These are phyloP conservation scores for Pyrus bretschneideri DNA, from an alignment of 306 rosid genomes.

Conservation along the genomic window DNA sequence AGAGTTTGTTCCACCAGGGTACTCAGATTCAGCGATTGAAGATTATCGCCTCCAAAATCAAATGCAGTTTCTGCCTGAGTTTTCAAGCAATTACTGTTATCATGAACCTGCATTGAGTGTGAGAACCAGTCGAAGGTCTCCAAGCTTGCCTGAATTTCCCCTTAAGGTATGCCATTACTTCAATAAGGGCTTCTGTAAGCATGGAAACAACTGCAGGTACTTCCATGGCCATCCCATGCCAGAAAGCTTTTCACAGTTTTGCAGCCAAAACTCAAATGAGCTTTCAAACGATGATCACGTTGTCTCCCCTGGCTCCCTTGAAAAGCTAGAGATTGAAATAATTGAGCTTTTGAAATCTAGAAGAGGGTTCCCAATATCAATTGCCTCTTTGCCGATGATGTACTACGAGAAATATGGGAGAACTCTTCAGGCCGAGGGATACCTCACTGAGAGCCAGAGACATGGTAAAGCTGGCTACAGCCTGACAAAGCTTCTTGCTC, in stretches of 20 bases:
- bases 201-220: slow-evolving; percentile 39
- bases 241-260: slow-evolving; percentile 21
- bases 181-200: slow-evolving; percentile 44
- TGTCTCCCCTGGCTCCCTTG: slow-evolving; percentile 25
- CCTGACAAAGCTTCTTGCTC: slow-evolving; percentile 42
- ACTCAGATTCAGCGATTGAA: slow-evolving; percentile 17
- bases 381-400: slow-evolving; percentile 41
- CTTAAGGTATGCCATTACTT: slow-evolving; percentile 39
- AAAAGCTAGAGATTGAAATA: slow-evolving; percentile 32
- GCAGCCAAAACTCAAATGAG: slow-evolving; percentile 15
- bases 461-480: slow-evolving; percentile 43
- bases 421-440: slow-evolving; percentile 42
- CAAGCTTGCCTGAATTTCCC: slow-evolving; percentile 38
- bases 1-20: slow-evolving; percentile 20
- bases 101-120: slow-evolving; percentile 26
- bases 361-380: slow-evolving; percentile 34
- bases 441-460: slow-evolving; percentile 44
- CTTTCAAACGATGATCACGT: slow-evolving; percentile 20
- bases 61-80: slow-evolving; percentile 26
- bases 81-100: slow-evolving; percentile 14
- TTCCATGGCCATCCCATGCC: slow-evolving; percentile 26
- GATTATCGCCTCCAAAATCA: slow-evolving; percentile 21
- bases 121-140: slow-evolving; percentile 31
- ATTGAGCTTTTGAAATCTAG: slow-evolving; percentile 40
- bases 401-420: slow-evolving; percentile 36